Evolutionary conservation across 2,329 filamentous ascomycete genomes (phyloP).

Genomic region (Xylariomycetidae sp.): DNA sequence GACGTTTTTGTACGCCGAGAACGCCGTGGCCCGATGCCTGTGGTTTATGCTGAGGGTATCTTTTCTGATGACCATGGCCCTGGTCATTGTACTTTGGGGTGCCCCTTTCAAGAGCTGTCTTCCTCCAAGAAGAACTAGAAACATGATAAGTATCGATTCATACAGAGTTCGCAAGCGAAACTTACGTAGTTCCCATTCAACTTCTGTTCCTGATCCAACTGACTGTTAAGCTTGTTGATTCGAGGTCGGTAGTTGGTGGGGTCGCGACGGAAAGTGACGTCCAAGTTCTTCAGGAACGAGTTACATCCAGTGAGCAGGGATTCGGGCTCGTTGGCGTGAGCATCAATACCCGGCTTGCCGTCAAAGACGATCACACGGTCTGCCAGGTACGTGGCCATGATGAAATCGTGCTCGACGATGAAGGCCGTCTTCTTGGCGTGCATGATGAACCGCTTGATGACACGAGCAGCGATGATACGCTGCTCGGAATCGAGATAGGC

Average conservation of each 20-base stretch:
- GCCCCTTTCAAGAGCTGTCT: conserved; percentile 56
- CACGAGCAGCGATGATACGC: conserved; percentile 92
- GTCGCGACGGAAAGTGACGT: conserved; percentile 97
- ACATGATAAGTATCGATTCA: conserved; percentile 8
- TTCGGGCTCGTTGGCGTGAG: conserved; percentile 85
- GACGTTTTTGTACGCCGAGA: conserved; percentile 44
- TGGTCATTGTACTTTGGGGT: conserved; percentile 38
- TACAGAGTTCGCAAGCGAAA: conserved; percentile 18
- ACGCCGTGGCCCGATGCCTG: conserved; percentile 39
- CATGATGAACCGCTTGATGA: conserved; percentile 99
- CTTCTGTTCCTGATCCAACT: conserved; percentile 98
- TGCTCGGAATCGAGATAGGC: conserved; percentile 98
- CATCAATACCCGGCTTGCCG: conserved; percentile 80
- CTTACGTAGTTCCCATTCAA: conserved; percentile 81
- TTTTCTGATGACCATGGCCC: conserved; percentile 17
- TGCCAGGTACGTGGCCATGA: conserved; percentile 72
- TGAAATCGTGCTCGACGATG: conserved; percentile 99
- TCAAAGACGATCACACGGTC: conserved; percentile 99
- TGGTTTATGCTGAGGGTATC: conserved; percentile 29
- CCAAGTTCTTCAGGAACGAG: conserved; percentile 89
- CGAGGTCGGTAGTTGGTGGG: conserved; percentile 92
- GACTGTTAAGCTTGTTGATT: conserved; percentile 95
- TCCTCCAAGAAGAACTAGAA: conserved; percentile 91
- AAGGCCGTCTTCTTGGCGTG: conserved; percentile 99
- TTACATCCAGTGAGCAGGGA: conserved; percentile 95